phyloP scores from a whole-genome alignment of 2,329 filamentous ascomycete species.

The Herpotrichia juniperi region DNA sequence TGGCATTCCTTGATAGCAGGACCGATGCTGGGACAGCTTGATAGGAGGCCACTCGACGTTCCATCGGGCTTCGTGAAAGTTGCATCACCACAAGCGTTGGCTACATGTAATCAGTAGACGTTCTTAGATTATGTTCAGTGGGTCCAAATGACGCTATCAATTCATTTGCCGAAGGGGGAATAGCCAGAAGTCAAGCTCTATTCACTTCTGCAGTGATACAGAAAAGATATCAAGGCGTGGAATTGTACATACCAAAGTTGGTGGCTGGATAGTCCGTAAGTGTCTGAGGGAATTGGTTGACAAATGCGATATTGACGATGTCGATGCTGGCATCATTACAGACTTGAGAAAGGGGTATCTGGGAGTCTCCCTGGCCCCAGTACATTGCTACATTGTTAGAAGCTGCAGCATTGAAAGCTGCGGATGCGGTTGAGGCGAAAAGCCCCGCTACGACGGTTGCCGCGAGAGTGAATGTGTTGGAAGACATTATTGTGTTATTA shows the following conservation, averaged over 20 bases:
- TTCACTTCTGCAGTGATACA: background rate
- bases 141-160: background rate
- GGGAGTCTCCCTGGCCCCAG: conserved; percentile 61
- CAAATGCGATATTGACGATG: conserved; percentile 62
- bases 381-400: conserved; percentile 60
- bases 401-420: conserved; percentile 49
- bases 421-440: conserved; percentile 42
- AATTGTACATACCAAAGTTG: conserved; percentile 57
- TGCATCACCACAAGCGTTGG: conserved; percentile 53
- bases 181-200: background rate
- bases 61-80: conserved; percentile 48
- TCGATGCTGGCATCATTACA: conserved; percentile 60
- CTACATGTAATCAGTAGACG: conserved; percentile 14
- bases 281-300: conserved; percentile 60
- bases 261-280: conserved; percentile 56
- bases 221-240: background rate
- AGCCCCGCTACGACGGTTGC: conserved; percentile 44
- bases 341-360: conserved; percentile 56
- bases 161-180: background rate
- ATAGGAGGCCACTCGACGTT: conserved; percentile 49
- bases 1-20: conserved; percentile 39
- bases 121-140: conserved; percentile 59
- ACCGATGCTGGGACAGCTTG: conserved; percentile 51
- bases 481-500: conserved; percentile 46
- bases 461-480: conserved; percentile 31